These are phyloP conservation scores for Neurospora sublineolata DNA, from an alignment of 495 filamentous ascomycete genomes.

Conservation along the genomic window DNA sequence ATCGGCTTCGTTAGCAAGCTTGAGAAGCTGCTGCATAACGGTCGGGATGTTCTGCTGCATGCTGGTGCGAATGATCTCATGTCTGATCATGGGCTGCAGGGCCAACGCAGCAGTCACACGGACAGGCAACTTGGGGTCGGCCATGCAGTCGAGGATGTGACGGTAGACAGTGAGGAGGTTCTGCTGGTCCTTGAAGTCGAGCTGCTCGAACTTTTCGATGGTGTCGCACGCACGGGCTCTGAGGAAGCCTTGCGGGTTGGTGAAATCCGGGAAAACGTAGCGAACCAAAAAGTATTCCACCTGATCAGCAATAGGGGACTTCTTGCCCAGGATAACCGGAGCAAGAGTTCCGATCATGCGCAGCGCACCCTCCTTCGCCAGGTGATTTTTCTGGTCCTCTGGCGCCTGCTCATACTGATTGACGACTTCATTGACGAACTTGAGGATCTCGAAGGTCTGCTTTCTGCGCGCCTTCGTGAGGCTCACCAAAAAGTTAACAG, in stretches of 20 bases:
- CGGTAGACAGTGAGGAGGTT: constrained; percentile 92
- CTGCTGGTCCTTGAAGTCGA: constrained; percentile 89
- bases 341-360: constrained; percentile 95
- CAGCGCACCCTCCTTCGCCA: constrained; percentile 92
- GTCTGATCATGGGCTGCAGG: constrained; percentile 86
- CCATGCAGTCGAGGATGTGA: constrained; percentile 95
- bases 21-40: constrained; percentile 97
- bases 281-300: constrained; percentile 99
- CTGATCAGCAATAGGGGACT: constrained; percentile 92
- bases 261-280: constrained; percentile 96
- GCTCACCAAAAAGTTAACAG: constrained; percentile 90
- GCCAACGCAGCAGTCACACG: constrained; percentile 91
- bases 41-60: constrained; percentile 99
- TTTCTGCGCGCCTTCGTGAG: constrained; percentile 91
- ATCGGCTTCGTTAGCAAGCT: constrained; percentile 90
- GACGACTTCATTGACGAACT: constrained; percentile 86
- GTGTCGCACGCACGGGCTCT: constrained; percentile 93
- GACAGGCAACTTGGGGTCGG: constrained; percentile 80
- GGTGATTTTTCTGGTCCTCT: constrained; percentile 76
- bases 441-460: constrained; percentile 85
- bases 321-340: constrained; percentile 90
- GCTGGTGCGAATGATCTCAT: constrained; percentile 80
- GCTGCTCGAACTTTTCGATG: constrained; percentile 90
- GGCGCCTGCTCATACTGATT: constrained; percentile 73
- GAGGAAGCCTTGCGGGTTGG: constrained; percentile 84